Conservation (phyloP, 2,329 filamentous ascomycete species). For the Onygenales sp. region DNA sequence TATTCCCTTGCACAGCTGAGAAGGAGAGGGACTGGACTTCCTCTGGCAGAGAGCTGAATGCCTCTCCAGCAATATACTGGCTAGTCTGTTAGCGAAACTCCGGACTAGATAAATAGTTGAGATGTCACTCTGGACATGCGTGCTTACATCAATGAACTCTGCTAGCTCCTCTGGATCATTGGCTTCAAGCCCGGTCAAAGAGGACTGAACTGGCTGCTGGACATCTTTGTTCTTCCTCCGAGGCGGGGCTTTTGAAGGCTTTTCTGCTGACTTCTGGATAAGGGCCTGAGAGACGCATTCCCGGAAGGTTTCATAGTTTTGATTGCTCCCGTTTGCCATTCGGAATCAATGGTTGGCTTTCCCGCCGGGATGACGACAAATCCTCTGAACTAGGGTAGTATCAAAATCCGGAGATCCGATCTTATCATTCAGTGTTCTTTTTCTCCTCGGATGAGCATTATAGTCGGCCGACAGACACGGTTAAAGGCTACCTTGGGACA, state of each 20-base stretch:
- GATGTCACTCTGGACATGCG: not conserved
- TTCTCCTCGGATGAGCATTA: too few species aligned
- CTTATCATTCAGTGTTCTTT: too few species aligned
- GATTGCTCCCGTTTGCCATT: slow-evolving; percentile 11
- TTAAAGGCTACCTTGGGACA: too few species aligned
- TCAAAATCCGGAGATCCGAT: too few species aligned
- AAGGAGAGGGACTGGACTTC: slow-evolving; percentile 55
- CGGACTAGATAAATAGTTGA: not conserved
- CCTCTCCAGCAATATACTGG: slow-evolving; percentile 60
- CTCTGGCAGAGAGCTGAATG: slow-evolving; percentile 56
- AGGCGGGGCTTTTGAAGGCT: slow-evolving; percentile 32
- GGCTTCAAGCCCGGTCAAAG: slow-evolving; percentile 8
- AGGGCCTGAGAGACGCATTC: slow-evolving; percentile 64
- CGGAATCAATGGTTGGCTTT: not conserved
- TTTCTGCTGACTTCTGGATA: slow-evolving; percentile 49
- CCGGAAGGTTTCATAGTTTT: slow-evolving; percentile 60
- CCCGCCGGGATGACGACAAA: too few species aligned
- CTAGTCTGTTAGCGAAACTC: slow-evolving; percentile 2
- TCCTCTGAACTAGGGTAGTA: too few species aligned
- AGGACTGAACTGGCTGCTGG: slow-evolving; percentile 7
- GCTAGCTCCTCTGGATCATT: slow-evolving; percentile 57
- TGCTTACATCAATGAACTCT: slow-evolving; percentile 62
- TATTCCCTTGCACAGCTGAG: slow-evolving; percentile 42
- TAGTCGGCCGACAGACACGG: too few species aligned
- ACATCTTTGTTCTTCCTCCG: slow-evolving; percentile 12